phyloP scores from a whole-genome alignment of 768 basidiomycete species.

The Epithele typhae region DNA sequence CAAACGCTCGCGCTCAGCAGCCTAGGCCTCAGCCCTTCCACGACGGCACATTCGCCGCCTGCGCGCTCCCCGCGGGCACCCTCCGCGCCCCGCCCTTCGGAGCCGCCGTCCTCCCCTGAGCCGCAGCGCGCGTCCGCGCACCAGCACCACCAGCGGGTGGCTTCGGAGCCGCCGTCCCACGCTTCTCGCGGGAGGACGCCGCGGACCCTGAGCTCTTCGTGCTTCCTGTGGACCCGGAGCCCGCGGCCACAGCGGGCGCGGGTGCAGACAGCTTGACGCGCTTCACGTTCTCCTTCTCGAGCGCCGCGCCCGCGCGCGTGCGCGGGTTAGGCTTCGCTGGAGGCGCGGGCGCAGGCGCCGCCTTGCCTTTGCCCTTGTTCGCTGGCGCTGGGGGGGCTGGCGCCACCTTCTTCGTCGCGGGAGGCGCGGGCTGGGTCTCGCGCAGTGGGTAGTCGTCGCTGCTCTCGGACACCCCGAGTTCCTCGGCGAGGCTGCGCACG shows the following conservation, averaged over 20 bases:
- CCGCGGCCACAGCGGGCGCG: neutral
- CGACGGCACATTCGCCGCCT: conserved; percentile 49
- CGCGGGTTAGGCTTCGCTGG: conserved; percentile 1
- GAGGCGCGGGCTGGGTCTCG: conserved; percentile 39
- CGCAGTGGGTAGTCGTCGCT: conserved; percentile 44
- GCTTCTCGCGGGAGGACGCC: neutral
- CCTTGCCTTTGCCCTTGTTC: conserved; percentile 38
- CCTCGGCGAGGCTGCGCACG: conserved; percentile 31
- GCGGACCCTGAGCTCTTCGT: neutral
- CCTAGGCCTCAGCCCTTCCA: conserved; percentile 50
- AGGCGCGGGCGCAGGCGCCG: conserved; percentile 4
- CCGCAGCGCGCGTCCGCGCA: neutral
- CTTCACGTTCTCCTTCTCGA: conserved; percentile 29
- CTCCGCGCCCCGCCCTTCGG: conserved; percentile 49
- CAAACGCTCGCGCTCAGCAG: no score
- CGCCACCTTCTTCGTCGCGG: conserved; percentile 24
- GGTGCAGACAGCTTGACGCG: conserved; percentile 12
- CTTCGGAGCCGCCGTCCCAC: neutral
- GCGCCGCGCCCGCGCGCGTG: conserved; percentile 6
- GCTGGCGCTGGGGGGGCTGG: conserved; percentile 20
- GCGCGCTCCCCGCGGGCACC: conserved; percentile 63
- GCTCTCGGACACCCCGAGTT: conserved; percentile 34
- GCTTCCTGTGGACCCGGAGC: neutral
- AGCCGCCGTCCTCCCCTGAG: conserved; percentile 1
- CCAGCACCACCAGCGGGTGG: neutral